These are phyloP conservation scores for Alternaria conjuncta DNA, from an alignment of 2,329 filamentous ascomycete species.

Conservation along the genomic window DNA sequence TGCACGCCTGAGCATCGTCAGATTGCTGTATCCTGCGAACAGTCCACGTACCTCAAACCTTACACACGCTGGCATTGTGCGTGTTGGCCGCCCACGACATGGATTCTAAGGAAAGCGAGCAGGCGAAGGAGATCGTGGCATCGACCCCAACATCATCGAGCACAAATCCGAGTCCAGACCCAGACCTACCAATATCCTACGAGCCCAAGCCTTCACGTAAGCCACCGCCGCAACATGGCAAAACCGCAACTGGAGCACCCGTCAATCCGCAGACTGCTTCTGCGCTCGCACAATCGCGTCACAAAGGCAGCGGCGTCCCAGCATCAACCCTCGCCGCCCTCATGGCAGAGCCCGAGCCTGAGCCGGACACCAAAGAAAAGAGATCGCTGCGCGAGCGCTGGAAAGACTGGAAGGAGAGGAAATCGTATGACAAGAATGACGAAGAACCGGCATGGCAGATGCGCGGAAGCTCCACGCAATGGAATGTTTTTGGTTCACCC, in stretches of 20 bases:
- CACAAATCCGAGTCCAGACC: background rate
- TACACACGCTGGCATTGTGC: background rate
- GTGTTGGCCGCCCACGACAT: background rate
- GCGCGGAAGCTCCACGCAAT: background rate
- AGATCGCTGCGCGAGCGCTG: background rate
- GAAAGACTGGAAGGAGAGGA: background rate
- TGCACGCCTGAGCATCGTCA: background rate
- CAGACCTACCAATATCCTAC: constrained; percentile 3
- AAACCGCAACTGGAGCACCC: background rate
- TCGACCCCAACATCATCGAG: background rate
- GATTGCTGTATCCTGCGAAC: background rate
- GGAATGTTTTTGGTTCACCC: background rate
- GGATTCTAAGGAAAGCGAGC: background rate
- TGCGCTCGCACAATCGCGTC: background rate
- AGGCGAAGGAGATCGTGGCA: background rate
- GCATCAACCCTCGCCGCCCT: background rate
- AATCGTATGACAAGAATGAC: background rate
- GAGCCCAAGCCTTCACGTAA: constrained; percentile 9
- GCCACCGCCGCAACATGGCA: constrained; percentile 4
- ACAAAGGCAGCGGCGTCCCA: background rate
- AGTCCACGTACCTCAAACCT: background rate
- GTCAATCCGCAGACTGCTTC: background rate
- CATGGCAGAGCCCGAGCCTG: background rate
- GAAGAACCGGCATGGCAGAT: background rate
- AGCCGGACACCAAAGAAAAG: background rate